Base-by-base conservation (phyloP, 2,329 filamentous ascomycete genomes). In the Microascus cirrosus region DNA sequence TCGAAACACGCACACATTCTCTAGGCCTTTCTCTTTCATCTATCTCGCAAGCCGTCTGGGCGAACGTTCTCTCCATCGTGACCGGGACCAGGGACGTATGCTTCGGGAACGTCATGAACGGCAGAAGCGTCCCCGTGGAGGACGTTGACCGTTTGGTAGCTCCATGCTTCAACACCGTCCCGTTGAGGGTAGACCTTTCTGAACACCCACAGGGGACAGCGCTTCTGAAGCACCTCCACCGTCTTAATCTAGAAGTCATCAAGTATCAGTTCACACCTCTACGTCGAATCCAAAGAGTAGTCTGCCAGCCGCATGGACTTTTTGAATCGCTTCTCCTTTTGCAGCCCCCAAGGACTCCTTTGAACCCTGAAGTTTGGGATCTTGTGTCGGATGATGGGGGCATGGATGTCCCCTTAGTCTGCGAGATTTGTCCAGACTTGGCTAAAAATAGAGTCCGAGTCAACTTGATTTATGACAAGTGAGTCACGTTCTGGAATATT, bases 101-200 rank as follows among this genome's bases (percentile, higher is more conserved):
- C 68, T 96, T 96, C 65, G 92, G 93, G 0, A 94, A 90, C 64
- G 86, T 96, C 2, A 80, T 93, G 58, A 92, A 84, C 65, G 91
- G 92, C 1, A 83, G 92, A 8, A 86, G 84, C 0, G 67, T 89
- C 11, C 72, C 82, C 0, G 69, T 92, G 2, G 78, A 86, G 6
- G 81, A 79, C 0, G 74, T 93, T 12, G 84, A 92, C 42, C 75
- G 78, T 3, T 79, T 96, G 6, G 81, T 95, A n/a, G 90, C 89
- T 0, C 92, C 92, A 0, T 95, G 90, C 68, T 96, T 96, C 76
- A 96, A 96, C 66, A 95, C 92, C 0, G 71, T 96, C 13, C 90
- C 92, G 0, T 67, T 91, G 1, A 81, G 90, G 28, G 71, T 83
- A 18, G 71, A 82, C 35, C 60, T 88, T 11, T 70, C 76, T 1